These are phyloP conservation scores for Wallacemonas collosoma DNA, from an alignment of 208 protist genomes.

Conservation along the genomic window DNA sequence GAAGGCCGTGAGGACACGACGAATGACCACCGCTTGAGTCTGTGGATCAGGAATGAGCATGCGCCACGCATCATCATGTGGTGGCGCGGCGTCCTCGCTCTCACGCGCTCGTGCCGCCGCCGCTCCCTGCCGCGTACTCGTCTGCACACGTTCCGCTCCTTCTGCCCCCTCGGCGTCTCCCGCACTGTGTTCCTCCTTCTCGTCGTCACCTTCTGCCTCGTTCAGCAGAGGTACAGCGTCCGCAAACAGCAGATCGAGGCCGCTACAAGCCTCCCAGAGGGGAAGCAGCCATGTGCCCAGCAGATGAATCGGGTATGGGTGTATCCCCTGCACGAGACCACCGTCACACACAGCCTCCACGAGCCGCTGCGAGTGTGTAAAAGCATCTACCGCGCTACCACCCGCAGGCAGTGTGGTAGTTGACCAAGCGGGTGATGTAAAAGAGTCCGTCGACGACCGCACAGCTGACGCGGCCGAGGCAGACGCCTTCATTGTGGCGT, in stretches of 20 bases:
- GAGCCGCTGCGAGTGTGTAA: not conserved
- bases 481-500: not conserved
- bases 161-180: not conserved
- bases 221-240: constrained; percentile 9
- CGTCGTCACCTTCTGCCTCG: constrained; percentile 18
- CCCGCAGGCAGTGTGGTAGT: not conserved
- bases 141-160: no score
- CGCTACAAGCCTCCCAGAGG: constrained; percentile 41
- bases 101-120: no score
- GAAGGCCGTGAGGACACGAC: constrained; percentile 31
- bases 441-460: no score
- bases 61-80: not conserved
- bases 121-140: no score
- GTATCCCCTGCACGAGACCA: not conserved
- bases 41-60: constrained; percentile 23
- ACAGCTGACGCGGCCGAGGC: no score
- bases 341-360: not conserved
- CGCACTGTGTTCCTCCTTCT: not conserved
- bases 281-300: constrained; percentile 42
- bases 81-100: no score
- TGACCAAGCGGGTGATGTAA: not conserved
- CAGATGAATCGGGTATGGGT: constrained; percentile 26
- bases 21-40: constrained; percentile 25
- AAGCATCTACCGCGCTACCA: not conserved
- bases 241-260: constrained; percentile 37